Evolutionary conservation across 2,329 filamentous ascomycete genomes (phyloP), one percentile per base, ranked within the genome.

Genomic region (Calonectria crousiana): DNA sequence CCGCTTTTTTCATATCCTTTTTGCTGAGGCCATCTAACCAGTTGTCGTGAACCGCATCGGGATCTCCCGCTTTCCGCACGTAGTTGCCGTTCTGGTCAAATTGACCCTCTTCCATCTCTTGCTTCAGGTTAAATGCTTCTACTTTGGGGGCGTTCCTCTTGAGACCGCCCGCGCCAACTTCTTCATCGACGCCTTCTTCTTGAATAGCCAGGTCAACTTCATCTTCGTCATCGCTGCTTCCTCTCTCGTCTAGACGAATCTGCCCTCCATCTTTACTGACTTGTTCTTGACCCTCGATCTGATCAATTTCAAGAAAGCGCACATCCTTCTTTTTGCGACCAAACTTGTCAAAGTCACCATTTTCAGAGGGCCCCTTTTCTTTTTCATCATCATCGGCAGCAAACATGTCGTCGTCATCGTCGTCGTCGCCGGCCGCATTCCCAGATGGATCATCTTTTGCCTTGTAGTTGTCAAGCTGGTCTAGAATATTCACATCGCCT

Each of bases 11-110:
- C 89, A 98, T 98, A 73, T 98, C 95, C 84, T 96, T 98, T 84
- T 98, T 98, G 78, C 94, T 97, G 26, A 98, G 87, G 0, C 97
- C 97, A 56, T 98, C 94, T 26, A 99, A 86, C 97, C 97, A 99
- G 38, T 90, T 91, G 85, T 99, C 97, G 84, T 99, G 95, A 30
- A 94, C 91, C 0, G 96, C 95, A 79, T 98, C 95, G 0, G 95
- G 95, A 80, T 99, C 97, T 11, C 87, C 91, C 0, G 96, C 96
- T 84, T 97, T 97, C 71, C 97, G 92, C 56, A 99, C 92, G 83
- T 93, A 99, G 84, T 98, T 99, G 13, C 96, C 96, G 1, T 93
- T 88, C 79, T 97, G 94, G 83, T 99, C 97, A 81, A 98, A 99
- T 14, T 92, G 90, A 1, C 97, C 97, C 79, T 98, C 96, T 81